Conservation (phyloP, 2,329 filamentous ascomycete genomes). For the Geosmithia morbida region DNA sequence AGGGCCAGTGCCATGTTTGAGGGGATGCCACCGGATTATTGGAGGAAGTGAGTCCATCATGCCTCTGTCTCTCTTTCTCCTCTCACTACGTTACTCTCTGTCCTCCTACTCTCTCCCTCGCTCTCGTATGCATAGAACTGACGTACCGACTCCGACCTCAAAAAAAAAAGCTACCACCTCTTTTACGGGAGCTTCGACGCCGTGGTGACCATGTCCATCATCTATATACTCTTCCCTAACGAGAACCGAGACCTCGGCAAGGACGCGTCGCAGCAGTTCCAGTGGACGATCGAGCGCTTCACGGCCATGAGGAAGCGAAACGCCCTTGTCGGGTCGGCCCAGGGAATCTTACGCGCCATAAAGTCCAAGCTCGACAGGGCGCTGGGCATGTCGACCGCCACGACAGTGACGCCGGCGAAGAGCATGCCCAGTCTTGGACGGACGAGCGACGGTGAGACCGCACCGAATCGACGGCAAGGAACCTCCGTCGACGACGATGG, state of each 20-base stretch:
- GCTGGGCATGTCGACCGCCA: conserved; percentile 14
- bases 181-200: conserved; percentile 53
- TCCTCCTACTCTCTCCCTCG: not conserved
- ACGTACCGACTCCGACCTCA: too few relatives aligned
- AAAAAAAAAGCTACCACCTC: conserved; percentile 32
- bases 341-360: conserved; percentile 40
- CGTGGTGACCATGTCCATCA: conserved; percentile 43
- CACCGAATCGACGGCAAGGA: too few relatives aligned
- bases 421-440: not conserved
- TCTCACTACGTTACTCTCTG: not conserved
- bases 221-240: conserved; percentile 45
- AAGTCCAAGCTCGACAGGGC: conserved; percentile 36
- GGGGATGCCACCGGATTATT: conserved; percentile 33
- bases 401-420: not conserved
- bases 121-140: too few relatives aligned
- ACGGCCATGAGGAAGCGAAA: conserved; percentile 39
- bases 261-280: conserved; percentile 36
- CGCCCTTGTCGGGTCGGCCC: conserved; percentile 35
- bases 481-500: too few relatives aligned
- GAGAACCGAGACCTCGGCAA: conserved; percentile 30
- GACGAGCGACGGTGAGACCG: not conserved
- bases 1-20: conserved; percentile 36
- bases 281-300: conserved; percentile 45
- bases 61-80: not conserved
- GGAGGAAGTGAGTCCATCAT: conserved; percentile 20